Conservation (phyloP, 1,284 basidiomycete species). For the Porodaedalea pini region DNA sequence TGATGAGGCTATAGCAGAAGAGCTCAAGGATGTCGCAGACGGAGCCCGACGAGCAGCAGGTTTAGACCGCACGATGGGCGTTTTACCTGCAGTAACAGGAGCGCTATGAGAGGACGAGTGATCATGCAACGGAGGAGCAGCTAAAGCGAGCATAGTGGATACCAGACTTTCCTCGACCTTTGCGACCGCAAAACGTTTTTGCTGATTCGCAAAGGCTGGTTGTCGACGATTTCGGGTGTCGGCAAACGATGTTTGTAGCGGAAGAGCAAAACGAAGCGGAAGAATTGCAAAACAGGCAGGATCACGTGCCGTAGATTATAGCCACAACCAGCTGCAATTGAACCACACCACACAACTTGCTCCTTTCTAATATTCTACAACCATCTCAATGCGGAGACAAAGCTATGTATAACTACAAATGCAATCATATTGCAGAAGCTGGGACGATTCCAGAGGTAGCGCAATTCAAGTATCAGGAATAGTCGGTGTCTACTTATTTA, state of each 20-base stretch:
- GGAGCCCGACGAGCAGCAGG: conserved; percentile 10
- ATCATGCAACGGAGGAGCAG: conserved; percentile 29
- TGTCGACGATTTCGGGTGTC: not conserved
- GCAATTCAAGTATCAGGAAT: too few species aligned
- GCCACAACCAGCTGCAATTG: too few species aligned
- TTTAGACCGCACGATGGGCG: conserved; percentile 14
- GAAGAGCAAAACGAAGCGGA: conserved; percentile 6
- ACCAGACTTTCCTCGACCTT: not conserved
- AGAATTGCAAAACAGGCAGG: not conserved
- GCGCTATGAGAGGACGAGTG: conserved; percentile 28
- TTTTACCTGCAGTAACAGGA: conserved; percentile 18
- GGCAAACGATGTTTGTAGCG: conserved; percentile 1
- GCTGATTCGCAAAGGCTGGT: not conserved
- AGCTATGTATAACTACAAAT: too few species aligned
- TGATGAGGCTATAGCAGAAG: conserved; percentile 26
- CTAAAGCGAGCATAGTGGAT: conserved; percentile 31
- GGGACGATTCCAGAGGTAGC: too few species aligned
- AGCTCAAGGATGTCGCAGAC: conserved; percentile 21
- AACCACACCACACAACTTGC: not conserved
- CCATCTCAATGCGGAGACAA: too few species aligned
- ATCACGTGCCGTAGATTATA: not conserved
- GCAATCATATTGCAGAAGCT: too few species aligned
- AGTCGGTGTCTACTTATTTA: too few species aligned
- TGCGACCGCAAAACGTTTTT: not conserved
- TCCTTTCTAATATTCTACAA: not conserved